These are phyloP conservation scores for Coemansia biformis DNA, from an alignment of 192 early-diverging fungal genomes.

Conservation along the genomic window DNA sequence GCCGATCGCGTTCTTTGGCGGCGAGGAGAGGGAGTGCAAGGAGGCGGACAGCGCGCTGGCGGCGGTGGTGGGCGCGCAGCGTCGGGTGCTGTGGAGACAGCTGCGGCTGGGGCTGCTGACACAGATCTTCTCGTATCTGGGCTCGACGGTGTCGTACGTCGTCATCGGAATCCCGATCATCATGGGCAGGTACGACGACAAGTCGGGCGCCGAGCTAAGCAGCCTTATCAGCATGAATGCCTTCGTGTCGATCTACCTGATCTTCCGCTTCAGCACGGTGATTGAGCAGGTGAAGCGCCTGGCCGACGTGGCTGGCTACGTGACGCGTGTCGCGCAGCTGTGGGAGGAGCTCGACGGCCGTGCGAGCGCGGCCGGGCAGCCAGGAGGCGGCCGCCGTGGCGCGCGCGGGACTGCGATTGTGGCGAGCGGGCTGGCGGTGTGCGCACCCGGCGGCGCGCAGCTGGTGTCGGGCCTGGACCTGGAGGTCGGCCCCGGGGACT, in stretches of 20 bases:
- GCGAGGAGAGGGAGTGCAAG: conserved; percentile 60
- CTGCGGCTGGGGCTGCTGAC: conserved; percentile 51
- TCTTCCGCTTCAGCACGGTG: conserved; percentile 67
- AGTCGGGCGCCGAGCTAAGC: conserved; percentile 62
- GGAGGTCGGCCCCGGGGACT: conserved; percentile 49
- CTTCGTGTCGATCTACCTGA: conserved; percentile 82
- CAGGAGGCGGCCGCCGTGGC: neutral
- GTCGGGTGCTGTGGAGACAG: conserved; percentile 52
- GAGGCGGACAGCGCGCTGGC: conserved; percentile 55
- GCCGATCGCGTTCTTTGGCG: conserved; percentile 74
- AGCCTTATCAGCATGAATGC: conserved; percentile 73
- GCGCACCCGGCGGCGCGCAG: conserved; percentile 17
- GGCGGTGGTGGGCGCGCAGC: conserved; percentile 52
- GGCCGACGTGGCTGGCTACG: conserved; percentile 77
- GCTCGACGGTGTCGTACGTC: conserved; percentile 73
- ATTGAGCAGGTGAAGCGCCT: conserved; percentile 64
- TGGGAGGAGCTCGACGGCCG: conserved; percentile 62
- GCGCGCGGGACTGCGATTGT: conserved; percentile 10
- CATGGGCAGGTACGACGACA: conserved; percentile 67
- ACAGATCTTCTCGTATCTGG: conserved; percentile 66
- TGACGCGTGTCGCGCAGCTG: conserved; percentile 73
- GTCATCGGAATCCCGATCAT: conserved; percentile 81
- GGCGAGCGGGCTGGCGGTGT: conserved; percentile 19
- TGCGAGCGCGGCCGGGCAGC: neutral
- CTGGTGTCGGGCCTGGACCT: conserved; percentile 48